Percentiles rank a stretch among this genome's conserved stretches.
Conservation (phyloP, 352 stramenopile species). For the Bremia lactucae region DNA sequence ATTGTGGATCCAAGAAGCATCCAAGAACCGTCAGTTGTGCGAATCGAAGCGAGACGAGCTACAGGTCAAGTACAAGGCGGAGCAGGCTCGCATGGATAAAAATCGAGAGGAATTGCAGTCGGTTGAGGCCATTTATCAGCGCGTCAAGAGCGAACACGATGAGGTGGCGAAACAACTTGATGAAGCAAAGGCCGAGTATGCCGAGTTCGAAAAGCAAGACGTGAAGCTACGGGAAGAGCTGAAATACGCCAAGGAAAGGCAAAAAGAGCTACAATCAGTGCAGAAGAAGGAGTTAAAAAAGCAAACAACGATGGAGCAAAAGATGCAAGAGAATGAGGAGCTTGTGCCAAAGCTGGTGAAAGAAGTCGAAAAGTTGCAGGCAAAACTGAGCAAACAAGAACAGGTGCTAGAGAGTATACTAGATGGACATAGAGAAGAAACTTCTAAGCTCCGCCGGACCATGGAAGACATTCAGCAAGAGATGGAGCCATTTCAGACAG, state of each 20-base stretch:
- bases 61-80: conserved; percentile 63
- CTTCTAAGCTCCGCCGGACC: conserved; percentile 47
- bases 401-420: conserved; percentile 79
- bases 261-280: conserved; percentile 86
- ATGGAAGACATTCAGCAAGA: conserved; percentile 73
- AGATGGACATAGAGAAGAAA: conserved; percentile 69
- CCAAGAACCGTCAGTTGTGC: conserved; percentile 62
- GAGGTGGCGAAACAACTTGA: conserved; percentile 78
- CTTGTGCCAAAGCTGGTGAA: conserved; percentile 85
- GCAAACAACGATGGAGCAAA: conserved; percentile 68
- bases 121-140: conserved; percentile 76
- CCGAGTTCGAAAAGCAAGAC: conserved; percentile 93
- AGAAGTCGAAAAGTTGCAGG: conserved; percentile 57
- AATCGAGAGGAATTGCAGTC: conserved; percentile 70
- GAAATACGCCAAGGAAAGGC: conserved; percentile 90
- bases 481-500: conserved; percentile 61
- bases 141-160: conserved; percentile 79
- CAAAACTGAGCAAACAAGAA: conserved; percentile 77
- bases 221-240: conserved; percentile 97
- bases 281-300: conserved; percentile 90
- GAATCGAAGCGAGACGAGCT: conserved; percentile 54
- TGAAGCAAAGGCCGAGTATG: conserved; percentile 87
- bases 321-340: conserved; percentile 81
- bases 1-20: conserved; percentile 80
- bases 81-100: conserved; percentile 63